Base-by-base conservation (phyloP, 129 eudicot genomes). In the Flaveria robusta region DNA sequence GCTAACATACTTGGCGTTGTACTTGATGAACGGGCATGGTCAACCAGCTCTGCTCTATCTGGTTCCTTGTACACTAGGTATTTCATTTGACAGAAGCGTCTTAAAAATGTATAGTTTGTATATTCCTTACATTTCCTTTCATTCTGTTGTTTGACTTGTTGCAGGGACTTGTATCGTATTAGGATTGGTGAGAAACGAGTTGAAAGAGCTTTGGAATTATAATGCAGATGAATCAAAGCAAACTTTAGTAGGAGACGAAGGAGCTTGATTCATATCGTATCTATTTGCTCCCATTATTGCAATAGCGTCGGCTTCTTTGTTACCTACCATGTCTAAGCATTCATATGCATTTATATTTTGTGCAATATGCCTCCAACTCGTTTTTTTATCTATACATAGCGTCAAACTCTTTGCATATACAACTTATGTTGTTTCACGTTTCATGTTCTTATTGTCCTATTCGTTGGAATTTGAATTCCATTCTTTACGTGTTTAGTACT, bases 41-140 rank as follows among this genome's bases (percentile, higher is more conserved):
- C 98, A 93, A 84, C 98, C 98, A 16, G 98, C 98, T 70, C 87
- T 93, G 26, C 88, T 93, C 64, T 93, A 93, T 78, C 97, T 93
- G 22, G 98, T 93, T 74, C 98, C 98, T 23, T 88, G 91, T 81
- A 93, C 98, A 45, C 56, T 93, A 68, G 98, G 98, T 93, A 88
- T 66, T 60, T 62, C 52, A 42, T 5, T 72, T 31, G 2, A 42
- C 31, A 16, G 16, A n/a, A 45, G 0, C 20, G 69, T 10, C 46
- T 78, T 43, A 34, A 1, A 31, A 29, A n/a, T 12, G 20, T 68
- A 19, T 37, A 23, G 54, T 72, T 22, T 14, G 10, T 27, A 7
- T 15, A 16, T 41, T 69, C 34, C 29, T 20, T 68, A 60, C 39
- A 51, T 67, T 46, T 55, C 9, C 20, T 29, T 39, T 4, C 68